Percentiles rank a stretch among this genome's conserved stretches.
Conservation (phyloP, 352 stramenopile species). For the Phytopythium kandeliae region DNA sequence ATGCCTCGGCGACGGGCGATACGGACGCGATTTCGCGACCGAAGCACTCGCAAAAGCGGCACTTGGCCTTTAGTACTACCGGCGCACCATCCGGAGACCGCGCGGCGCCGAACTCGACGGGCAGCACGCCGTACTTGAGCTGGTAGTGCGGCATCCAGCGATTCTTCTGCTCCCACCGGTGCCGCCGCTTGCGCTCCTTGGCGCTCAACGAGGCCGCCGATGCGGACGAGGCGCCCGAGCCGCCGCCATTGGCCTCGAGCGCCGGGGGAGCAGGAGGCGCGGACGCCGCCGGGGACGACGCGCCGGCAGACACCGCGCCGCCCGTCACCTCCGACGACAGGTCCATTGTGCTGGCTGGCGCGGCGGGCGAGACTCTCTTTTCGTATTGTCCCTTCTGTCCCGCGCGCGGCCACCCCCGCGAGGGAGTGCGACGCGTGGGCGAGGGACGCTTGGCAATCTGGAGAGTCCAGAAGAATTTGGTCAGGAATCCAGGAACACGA, state of each 20-base stretch:
- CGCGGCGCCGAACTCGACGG: constrained; percentile 28
- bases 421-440: too few relatives aligned
- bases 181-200: constrained; percentile 50
- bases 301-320: not conserved
- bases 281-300: not conserved
- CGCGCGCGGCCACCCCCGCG: too few relatives aligned
- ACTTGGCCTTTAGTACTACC: constrained; percentile 43
- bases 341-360: too few relatives aligned
- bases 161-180: constrained; percentile 64
- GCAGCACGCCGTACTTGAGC: constrained; percentile 54
- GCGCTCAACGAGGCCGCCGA: constrained; percentile 2
- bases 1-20: too few relatives aligned
- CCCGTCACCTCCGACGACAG: not conserved
- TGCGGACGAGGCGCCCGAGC: not conserved
- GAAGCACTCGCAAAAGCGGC: constrained; percentile 56
- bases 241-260: not conserved
- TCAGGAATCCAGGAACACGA: too few relatives aligned
- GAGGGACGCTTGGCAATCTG: too few relatives aligned
- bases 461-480: too few relatives aligned
- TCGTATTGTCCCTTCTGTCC: constrained; percentile 1
- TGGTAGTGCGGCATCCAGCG: constrained; percentile 57
- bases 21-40: constrained; percentile 19
- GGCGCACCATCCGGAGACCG: constrained; percentile 9
- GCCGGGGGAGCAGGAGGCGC: not conserved
- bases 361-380: too few relatives aligned